Evolutionary conservation across 352 stramenopile species (phyloP), one percentile per base, ranked within the genome.

Genomic region (Globisporangium emineosum): DNA sequence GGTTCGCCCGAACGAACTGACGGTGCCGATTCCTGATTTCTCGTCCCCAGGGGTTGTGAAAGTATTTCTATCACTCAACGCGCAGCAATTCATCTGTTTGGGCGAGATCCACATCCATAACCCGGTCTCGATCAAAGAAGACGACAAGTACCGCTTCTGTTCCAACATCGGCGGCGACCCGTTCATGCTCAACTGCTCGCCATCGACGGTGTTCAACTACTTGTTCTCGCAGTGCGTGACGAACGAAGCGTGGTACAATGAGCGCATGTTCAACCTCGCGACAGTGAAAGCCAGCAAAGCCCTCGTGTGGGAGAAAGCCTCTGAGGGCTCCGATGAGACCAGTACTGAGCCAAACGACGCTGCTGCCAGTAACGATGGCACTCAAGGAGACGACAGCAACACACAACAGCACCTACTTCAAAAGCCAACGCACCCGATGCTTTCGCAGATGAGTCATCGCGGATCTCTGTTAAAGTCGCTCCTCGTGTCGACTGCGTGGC

Each of bases 41-140:
- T 70, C 70, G 7, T 66, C 59, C 23, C 53, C 70, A 6, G 79
- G 79, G 0, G 40, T 54, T 6, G 72, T 89, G 5, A 49, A 75
- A 17, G 78, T 92, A 19, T 86, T 75, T 33, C 76, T 92, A 37
- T 92, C 83, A 1, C 74, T 82, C 32, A 92, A 92, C 23, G 73
- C 83, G 2, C 83, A 92, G 69, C 81, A 92, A 62, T 92, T 92
- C 21, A 66, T 90, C 12, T 84, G 66, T 43, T 67, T 92, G 1
- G 83, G 83, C 0, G 76, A 82, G 19, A 32, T 92, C 1, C 57
- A 77, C 21, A 74, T 90, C 27, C 83, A 92, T 56, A 71, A 78
- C 0, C 66, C 81, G 1, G 68, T 90, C 15, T 62, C 63, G 7
- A 81, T 92, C 37, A 71, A 68, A 15, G 77, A 86, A 64, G 73